Evolutionary conservation across 495 filamentous ascomycete genomes (phyloP).

Genomic region (Daldinia decipiens): DNA sequence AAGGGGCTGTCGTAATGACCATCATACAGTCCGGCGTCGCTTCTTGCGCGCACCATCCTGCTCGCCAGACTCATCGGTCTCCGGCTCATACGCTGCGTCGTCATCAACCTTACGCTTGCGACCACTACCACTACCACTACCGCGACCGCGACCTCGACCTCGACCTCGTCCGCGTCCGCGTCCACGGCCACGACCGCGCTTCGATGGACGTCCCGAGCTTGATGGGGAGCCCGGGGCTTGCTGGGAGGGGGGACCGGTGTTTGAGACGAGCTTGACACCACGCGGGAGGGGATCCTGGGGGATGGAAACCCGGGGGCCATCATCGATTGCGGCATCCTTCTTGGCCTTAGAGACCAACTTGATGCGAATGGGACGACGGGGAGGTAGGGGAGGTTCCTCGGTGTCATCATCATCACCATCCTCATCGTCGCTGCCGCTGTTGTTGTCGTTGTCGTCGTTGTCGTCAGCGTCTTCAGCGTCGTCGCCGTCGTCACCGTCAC

Average conservation of each 20-base stretch:
- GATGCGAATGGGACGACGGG: neutral
- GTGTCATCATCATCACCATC: neutral
- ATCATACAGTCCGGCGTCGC: neutral
- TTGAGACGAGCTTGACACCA: neutral
- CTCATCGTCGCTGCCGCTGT: neutral
- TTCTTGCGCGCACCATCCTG: neutral
- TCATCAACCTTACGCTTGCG: neutral
- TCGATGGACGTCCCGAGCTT: neutral
- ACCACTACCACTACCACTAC: neutral
- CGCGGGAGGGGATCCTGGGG: neutral
- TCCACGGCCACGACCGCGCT: neutral
- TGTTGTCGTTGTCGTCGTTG: neutral
- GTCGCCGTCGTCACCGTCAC: too few species aligned
- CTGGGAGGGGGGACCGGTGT: neutral
- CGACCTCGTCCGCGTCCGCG: neutral
- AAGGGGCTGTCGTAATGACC: neutral
- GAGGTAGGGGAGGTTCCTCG: neutral
- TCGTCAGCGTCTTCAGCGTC: too few species aligned
- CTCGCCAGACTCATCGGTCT: neutral
- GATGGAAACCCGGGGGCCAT: neutral
- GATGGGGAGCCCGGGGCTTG: neutral
- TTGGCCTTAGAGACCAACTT: neutral
- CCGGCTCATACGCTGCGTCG: neutral
- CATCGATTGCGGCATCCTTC: neutral
- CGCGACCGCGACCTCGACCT: neutral